phyloP scores from a whole-genome alignment of 2,329 filamentous ascomycete species.

The Monosporascus sp. region DNA sequence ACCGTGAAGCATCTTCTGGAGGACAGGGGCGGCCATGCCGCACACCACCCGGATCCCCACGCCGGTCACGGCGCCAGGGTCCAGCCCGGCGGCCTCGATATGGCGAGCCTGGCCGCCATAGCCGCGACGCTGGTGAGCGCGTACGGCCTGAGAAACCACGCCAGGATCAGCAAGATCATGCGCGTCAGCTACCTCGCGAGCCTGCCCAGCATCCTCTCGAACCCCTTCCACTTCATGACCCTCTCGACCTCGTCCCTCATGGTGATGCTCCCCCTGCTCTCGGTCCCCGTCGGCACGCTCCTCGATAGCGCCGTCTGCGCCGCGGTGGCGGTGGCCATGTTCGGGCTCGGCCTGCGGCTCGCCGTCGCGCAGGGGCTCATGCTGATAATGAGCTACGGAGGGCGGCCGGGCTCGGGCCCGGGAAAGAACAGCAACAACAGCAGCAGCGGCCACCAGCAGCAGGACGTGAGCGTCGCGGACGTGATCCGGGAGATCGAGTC shows the following conservation, averaged over 20 bases:
- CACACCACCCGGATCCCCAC: conserved; percentile 66
- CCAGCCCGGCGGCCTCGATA: conserved; percentile 70
- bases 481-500: conserved; percentile 82
- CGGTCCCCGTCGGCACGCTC: conserved; percentile 74
- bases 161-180: conserved; percentile 87
- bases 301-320: conserved; percentile 78
- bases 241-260: conserved; percentile 79
- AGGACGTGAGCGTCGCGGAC: conserved; percentile 54
- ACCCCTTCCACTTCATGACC: conserved; percentile 92
- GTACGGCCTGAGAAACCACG: conserved; percentile 82
- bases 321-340: conserved; percentile 82
- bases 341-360: conserved; percentile 74
- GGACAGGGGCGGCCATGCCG: conserved; percentile 59
- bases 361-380: conserved; percentile 85
- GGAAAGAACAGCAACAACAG: conserved; percentile 22
- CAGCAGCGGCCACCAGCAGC: conserved; percentile 21
- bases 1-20: conserved; percentile 92
- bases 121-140: conserved; percentile 79
- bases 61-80: conserved; percentile 43
- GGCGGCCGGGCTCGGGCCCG: conserved; percentile 21
- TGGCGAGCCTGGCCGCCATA: conserved; percentile 77
- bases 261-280: conserved; percentile 75
- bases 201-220: conserved; percentile 81
- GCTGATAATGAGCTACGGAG: conserved; percentile 85
- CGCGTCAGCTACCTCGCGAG: conserved; percentile 76